phyloP scores from a whole-genome alignment of 1,284 basidiomycete species.

The Ustilago esculenta region DNA sequence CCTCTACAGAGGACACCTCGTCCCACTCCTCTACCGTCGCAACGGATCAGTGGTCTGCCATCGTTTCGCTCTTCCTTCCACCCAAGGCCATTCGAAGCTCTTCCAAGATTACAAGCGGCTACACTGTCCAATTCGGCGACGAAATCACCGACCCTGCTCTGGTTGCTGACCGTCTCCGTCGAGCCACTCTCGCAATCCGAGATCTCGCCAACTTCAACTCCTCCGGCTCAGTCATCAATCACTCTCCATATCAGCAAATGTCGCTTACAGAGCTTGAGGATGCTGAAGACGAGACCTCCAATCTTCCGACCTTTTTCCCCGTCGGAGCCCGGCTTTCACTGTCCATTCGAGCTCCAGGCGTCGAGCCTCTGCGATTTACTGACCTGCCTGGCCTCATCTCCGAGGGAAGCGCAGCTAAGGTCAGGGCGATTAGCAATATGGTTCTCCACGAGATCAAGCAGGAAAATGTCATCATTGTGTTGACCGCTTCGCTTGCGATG shows the following conservation, averaged over 20 bases:
- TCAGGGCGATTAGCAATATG: conserved; percentile 15
- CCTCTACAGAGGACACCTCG: not conserved
- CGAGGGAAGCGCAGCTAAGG: conserved; percentile 2
- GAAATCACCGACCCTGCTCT: conserved; percentile 5
- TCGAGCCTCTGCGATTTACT: conserved; percentile 26
- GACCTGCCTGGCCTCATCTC: conserved; percentile 29
- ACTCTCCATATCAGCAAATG: conserved; percentile 7
- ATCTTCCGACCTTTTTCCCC: conserved; percentile 19
- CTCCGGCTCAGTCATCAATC: not conserved
- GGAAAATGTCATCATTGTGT: conserved; percentile 13
- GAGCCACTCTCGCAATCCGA: conserved; percentile 16
- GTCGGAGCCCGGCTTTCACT: conserved; percentile 6
- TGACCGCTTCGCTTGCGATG: conserved; percentile 14
- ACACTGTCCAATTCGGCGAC: conserved; percentile 12
- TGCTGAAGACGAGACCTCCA: conserved; percentile 12
- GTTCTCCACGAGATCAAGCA: conserved; percentile 15
- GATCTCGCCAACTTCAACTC: conserved; percentile 1
- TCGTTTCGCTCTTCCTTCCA: conserved; percentile 4
- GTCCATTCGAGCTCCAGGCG: conserved; percentile 6
- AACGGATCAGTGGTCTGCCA: conserved; percentile 1
- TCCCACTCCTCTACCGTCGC: not conserved
- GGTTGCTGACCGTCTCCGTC: conserved; percentile 25
- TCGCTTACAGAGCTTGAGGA: conserved; percentile 10
- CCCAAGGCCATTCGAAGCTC: not conserved
- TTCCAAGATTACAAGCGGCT: not conserved